Evolutionary conservation across 805 yeast genomes (phyloP).

Genomic region (Saccharomycopsis lassenensis): DNA sequence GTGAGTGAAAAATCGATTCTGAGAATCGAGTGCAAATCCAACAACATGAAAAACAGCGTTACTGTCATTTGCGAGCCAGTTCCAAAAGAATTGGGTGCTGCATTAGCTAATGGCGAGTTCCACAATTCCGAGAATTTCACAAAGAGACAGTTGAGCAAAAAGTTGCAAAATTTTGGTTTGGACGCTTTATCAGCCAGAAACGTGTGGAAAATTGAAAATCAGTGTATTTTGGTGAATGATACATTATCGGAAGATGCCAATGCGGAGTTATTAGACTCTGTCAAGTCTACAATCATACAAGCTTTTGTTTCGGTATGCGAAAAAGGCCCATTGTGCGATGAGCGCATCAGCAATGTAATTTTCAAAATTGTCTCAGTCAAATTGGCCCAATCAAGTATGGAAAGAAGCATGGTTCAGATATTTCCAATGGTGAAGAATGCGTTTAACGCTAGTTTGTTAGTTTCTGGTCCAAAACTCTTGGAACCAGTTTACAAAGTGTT

Average conservation of each 20-base stretch:
- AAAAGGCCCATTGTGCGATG: constrained; percentile 93
- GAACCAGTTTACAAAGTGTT: constrained; percentile 70
- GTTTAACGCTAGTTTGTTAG: constrained; percentile 66
- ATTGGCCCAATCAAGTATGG: constrained; percentile 36
- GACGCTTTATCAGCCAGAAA: constrained; percentile 77
- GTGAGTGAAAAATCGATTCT: constrained; percentile 54
- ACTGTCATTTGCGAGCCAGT: constrained; percentile 69
- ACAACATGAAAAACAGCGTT: constrained; percentile 42
- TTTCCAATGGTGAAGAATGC: constrained; percentile 79
- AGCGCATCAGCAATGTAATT: constrained; percentile 56
- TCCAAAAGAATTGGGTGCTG: constrained; percentile 40
- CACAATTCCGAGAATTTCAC: constrained; percentile 23
- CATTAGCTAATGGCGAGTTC: constrained; percentile 38
- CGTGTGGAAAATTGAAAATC: constrained; percentile 65
- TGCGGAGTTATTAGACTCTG: constrained; percentile 32
- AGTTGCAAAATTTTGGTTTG: constrained; percentile 58
- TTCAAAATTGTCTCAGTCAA: constrained; percentile 59
- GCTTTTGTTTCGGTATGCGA: constrained; percentile 79
- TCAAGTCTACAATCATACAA: constrained; percentile 47
- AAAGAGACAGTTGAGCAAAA: constrained; percentile 37
- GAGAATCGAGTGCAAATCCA: constrained; percentile 50
- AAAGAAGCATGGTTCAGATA: constrained; percentile 54
- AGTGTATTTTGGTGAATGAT: constrained; percentile 61
- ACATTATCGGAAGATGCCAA: constrained; percentile 65
- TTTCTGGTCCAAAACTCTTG: constrained; percentile 66